Base-by-base conservation (phyloP, 352 stramenopile species). In the Phytopythium vexans region DNA sequence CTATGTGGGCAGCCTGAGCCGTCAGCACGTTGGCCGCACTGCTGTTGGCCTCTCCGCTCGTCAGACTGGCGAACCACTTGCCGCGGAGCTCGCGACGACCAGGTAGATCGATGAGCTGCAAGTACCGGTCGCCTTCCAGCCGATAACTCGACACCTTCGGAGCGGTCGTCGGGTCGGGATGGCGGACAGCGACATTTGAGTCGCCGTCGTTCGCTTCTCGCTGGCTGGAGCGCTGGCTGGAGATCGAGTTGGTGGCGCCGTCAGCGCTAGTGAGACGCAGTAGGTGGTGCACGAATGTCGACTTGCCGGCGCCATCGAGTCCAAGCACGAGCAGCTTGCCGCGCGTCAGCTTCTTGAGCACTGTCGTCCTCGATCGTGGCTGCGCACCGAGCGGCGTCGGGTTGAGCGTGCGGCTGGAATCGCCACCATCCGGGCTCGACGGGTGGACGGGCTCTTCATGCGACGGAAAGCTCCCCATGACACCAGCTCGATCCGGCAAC, bases 241-340 rank as follows among this genome's bases (percentile, higher is more conserved):
- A 49, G 5, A 34, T 21, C 3, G 33, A 14, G 41, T 53, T 44
- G 2, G 32, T 44, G 42, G 50, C 34, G 14, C 66, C 58, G 8
- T 77, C 71, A 1, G 65, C 58, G n/a, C 58, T 54, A 6, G 52
- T 59, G 8, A 69, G 39, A 6, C 62, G 54, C 27, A 66, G 56
- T 1, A 88, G 58, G 15, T 86, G 64, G 12, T 77, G 61, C 8
- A 80, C 52, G 6, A 88, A 58, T 8, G 77, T 86, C 35, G 74
- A 79, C 44, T 88, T 88, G n/a, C 77, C 77, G 2, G 74, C 72
- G 27, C 70, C 65, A 40, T 88, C 72, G 3, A 88, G 55, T 10
- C 77, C 77, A n/a, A 88, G 55, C 14, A 86, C 41, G 3, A 88
- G 27, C 9, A 88, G 4, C 7, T 62, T 68, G 8, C 74, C 77